Conservation (phyloP, 2,329 filamentous ascomycete genomes). For the Whalleya microplaca region DNA sequence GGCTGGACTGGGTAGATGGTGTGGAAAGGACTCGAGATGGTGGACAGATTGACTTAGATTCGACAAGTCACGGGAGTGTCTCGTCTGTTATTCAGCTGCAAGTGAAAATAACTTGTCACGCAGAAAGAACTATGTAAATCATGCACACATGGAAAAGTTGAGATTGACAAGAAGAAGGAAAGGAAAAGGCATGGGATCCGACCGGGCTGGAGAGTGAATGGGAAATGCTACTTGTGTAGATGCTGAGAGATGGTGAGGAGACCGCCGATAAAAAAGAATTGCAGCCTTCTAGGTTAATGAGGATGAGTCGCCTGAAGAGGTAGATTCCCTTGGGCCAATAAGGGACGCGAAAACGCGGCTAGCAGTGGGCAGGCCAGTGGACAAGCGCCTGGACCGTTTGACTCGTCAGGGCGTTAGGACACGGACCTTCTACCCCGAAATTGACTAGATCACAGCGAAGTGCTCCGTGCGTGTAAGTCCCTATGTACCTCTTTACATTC, state of each 20-base stretch:
- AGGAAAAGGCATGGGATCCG: neutral
- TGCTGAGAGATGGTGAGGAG: neutral
- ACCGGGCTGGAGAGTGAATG: constrained; percentile 1
- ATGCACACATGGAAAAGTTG: neutral
- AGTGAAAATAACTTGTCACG: neutral
- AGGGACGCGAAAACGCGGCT: constrained; percentile 12
- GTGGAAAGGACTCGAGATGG: constrained; percentile 10
- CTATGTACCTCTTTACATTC: too few species aligned
- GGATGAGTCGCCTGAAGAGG: constrained; percentile 3
- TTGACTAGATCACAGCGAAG: neutral
- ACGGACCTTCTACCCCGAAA: neutral
- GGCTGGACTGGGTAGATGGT: constrained; percentile 3
- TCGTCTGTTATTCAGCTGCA: constrained; percentile 8
- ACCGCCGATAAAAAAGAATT: constrained; percentile 25
- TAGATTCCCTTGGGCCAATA: constrained; percentile 30
- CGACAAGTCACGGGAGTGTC: constrained; percentile 4
- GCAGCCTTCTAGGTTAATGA: constrained; percentile 29
- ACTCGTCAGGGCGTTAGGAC: neutral
- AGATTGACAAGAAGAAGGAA: neutral
- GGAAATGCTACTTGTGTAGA: too few species aligned
- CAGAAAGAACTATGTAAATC: neutral
- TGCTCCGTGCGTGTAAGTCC: too few species aligned
- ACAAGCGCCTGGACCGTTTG: neutral
- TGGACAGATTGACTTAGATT: constrained; percentile 17
- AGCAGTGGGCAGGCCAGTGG: constrained; percentile 16